Evolutionary conservation across 2,329 filamentous ascomycete genomes (phyloP), one percentile per base, ranked within the genome.

Genomic region (Lachnellula hyalina): DNA sequence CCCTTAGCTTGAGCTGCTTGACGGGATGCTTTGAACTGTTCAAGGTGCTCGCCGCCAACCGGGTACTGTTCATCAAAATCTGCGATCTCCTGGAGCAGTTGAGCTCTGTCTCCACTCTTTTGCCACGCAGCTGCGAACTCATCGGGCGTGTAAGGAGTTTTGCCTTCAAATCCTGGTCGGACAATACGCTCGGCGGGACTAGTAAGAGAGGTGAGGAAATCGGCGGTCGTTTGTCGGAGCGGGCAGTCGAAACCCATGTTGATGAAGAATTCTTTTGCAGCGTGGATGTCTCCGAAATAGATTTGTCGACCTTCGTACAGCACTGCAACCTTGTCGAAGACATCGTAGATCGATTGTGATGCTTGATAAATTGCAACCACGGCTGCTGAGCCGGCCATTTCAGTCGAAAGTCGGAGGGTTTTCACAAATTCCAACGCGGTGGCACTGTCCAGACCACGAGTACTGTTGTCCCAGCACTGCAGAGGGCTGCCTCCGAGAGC

Each of bases 171-270:
- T 0, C 86, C 86, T 6, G 75, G 63, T 1, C 75, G 74, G 0
- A 79, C 70, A 46, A 63, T 70, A 72, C 58, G 79, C 74, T 35
- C 73, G 72, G 58, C 73, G 2, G 77, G 73, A 50, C 82, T 81
- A 7, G 84, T 90, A 66, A 93, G 85, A 2, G 86, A 89, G 0
- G 88, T 92, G 44, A 93, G 72, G 70, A 93, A 93, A 68, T 94
- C 89, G 1, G 84, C 61, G 2, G 66, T 68, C 11, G 67, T 69
- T 51, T 68, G 65, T 9, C 87, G 79, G 32, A 83, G 78, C 0
- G 87, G 86, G 63, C 86, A 89, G 12, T 81, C 75, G 63, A 91
- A 93, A 0, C 89, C 89, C 32, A 92, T 74, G n/a, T 81, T 73
- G 48, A 84, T 72, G 60, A 92, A 91, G 66, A 88, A 92, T 17